These are phyloP conservation scores for Moniliella sp. DNA, from an alignment of 1,284 basidiomycete genomes.

Conservation along the genomic window DNA sequence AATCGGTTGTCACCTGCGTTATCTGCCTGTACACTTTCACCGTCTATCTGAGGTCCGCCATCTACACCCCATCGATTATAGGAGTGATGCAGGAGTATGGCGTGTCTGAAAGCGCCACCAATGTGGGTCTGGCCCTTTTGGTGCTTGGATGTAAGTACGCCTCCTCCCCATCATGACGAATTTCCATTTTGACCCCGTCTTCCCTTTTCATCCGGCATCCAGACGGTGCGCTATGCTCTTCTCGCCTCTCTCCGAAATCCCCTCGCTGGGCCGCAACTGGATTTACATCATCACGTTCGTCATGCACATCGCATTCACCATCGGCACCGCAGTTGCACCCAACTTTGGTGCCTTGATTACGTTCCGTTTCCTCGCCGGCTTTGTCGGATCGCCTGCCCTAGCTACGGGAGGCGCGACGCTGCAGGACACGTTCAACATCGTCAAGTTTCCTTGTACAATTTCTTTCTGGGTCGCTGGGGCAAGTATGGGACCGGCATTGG, in stretches of 20 bases:
- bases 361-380: conserved; percentile 15
- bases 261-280: conserved; percentile 13
- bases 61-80: too few relatives aligned
- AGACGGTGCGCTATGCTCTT: too few relatives aligned
- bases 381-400: conserved; percentile 15
- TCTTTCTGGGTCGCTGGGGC: conserved; percentile 11
- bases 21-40: too few relatives aligned
- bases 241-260: conserved; percentile 29
- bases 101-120: too few relatives aligned
- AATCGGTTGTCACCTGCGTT: too few relatives aligned
- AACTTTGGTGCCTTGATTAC: conserved; percentile 12
- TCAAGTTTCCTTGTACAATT: background rate
- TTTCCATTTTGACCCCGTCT: too few relatives aligned
- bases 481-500: conserved; percentile 11
- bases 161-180: too few relatives aligned
- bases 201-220: too few relatives aligned
- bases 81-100: too few relatives aligned
- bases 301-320: conserved; percentile 10
- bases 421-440: conserved; percentile 8
- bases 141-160: too few relatives aligned
- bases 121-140: too few relatives aligned
- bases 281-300: conserved; percentile 39
- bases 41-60: too few relatives aligned
- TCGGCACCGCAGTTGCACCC: conserved; percentile 8
- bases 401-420: conserved; percentile 21